Base-by-base conservation (phyloP, 2,329 filamentous ascomycete genomes). In the Hypoxylon sp. region DNA sequence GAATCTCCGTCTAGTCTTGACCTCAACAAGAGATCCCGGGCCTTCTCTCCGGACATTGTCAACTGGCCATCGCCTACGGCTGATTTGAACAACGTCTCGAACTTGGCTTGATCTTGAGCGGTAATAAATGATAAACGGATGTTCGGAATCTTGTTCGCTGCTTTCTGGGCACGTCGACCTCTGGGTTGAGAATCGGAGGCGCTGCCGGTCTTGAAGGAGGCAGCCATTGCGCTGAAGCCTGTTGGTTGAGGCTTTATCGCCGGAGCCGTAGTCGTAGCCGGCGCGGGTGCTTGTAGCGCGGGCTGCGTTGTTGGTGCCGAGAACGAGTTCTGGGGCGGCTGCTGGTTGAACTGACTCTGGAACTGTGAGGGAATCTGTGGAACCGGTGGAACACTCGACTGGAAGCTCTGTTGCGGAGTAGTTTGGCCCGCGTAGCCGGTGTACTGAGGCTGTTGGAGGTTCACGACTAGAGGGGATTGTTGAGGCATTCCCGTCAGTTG, bases 121-220 rank as follows among this genome's bases (percentile, higher is more conserved):
- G 95, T 98, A 77, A 99, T 97, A 80, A 99, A 99, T 2, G 95
- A 97, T 68, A 99, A 83, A 55, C 96, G 89, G 72, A 98, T 97
- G 79, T 92, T 98, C 30, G 96, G 96, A 63, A 99, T 98, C 83
- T 92, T 96, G 74, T 88, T 90, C 11, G 86, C 82, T 48, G 85
- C 80, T 75, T 89, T 90, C 64, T 83, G 81, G 6, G 83, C 79
- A 66, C 84, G 79, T 69, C 83, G 81, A 27, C 83, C 82, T 71
- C 82, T 80, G 1, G 86, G 77, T 63, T 84, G 78, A 22, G 78
- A 59, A 73, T 78, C 82, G 44, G 83, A 73, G 57, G 80, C 77
- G 27, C 83, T 82, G 4, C 82, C 82, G 0, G 85, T 85, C 71
- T 89, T 88, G 79, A 91, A 91, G 6, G 89, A 91, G 37, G 89